These are phyloP conservation scores for Lachnellula subtilissima DNA, from an alignment of 2,329 filamentous ascomycete species.

Conservation along the genomic window DNA sequence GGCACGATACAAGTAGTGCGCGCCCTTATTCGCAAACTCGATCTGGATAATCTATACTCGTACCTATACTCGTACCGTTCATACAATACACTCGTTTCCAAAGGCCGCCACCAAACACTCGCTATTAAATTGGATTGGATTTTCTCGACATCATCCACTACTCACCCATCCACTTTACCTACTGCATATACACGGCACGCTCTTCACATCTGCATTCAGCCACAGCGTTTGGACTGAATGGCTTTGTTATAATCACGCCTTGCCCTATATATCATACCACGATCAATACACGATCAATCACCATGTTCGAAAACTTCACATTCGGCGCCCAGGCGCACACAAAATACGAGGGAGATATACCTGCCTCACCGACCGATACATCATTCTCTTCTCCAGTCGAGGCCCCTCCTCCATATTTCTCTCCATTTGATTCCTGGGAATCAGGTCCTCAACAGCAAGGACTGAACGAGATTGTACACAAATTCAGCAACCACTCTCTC, in stretches of 20 bases:
- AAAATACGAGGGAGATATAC: constrained; percentile 6
- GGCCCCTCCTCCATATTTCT: constrained; percentile 2
- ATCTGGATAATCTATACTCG: background rate
- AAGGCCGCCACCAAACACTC: background rate
- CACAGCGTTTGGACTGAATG: constrained; percentile 5
- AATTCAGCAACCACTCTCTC: constrained; percentile 6
- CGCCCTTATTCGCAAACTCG: background rate
- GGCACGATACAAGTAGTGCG: background rate
- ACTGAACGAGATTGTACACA: constrained; percentile 8
- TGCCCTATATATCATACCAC: background rate
- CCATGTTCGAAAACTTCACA: constrained; percentile 27
- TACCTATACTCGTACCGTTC: background rate
- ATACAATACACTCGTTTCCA: background rate
- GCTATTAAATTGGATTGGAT: background rate
- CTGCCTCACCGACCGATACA: constrained; percentile 22
- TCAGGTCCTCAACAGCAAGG: background rate
- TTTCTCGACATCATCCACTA: background rate
- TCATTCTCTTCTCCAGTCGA: constrained; percentile 18
- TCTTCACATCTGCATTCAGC: constrained; percentile 1
- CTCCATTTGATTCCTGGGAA: background rate
- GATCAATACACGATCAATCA: background rate
- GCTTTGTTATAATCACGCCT: constrained; percentile 1
- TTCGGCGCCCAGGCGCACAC: constrained; percentile 22
- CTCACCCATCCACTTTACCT: background rate
- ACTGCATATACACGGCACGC: background rate